A percentile compares a stretch with the other conserved stretches of the same genome.
Evolutionary conservation across 352 stramenopile species (phyloP).

Genomic region (Pythium sp.): DNA sequence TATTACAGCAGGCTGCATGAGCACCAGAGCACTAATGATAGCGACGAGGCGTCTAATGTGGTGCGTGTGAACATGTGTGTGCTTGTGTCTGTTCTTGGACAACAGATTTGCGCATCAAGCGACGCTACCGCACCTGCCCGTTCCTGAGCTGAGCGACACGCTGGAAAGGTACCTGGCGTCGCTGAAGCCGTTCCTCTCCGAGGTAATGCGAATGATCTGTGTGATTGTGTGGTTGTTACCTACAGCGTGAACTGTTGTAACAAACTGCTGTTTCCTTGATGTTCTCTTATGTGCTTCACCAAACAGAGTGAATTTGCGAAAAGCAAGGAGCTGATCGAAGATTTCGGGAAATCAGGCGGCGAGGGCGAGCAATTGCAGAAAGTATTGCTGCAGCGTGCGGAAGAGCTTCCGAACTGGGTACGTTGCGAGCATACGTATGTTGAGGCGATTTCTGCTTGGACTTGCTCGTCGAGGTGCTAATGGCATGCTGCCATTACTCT

Average conservation of each 20-base stretch:
- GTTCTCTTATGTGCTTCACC: slow-evolving; percentile 5
- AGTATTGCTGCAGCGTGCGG: slow-evolving; percentile 44
- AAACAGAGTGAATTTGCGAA: slow-evolving; percentile 45
- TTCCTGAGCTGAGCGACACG: slow-evolving; percentile 85
- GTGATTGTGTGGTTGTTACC: neutral
- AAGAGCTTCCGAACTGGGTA: slow-evolving; percentile 57
- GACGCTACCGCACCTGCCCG: slow-evolving; percentile 67
- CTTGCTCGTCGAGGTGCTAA: neutral
- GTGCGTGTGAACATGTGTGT: neutral
- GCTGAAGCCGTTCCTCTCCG: slow-evolving; percentile 58
- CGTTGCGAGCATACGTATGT: neutral
- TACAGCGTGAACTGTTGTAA: slow-evolving; percentile 25
- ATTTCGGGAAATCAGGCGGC: slow-evolving; percentile 48
- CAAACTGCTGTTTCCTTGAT: slow-evolving; percentile 28
- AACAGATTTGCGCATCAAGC: slow-evolving; percentile 56
- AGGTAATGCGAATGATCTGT: slow-evolving; percentile 18
- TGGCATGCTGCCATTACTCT: neutral
- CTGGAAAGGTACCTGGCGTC: slow-evolving; percentile 77
- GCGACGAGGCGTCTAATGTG: neutral
- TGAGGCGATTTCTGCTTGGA: neutral
- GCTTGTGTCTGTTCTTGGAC: neutral
- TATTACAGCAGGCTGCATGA: neutral
- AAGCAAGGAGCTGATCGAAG: slow-evolving; percentile 34
- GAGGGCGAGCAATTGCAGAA: slow-evolving; percentile 46
- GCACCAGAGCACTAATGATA: neutral